A percentile compares a stretch with the other conserved stretches of the same genome.
These are phyloP conservation scores for Carex cristatella DNA, from an alignment of 176 grass and related monocot genomes.

Conservation along the genomic window DNA sequence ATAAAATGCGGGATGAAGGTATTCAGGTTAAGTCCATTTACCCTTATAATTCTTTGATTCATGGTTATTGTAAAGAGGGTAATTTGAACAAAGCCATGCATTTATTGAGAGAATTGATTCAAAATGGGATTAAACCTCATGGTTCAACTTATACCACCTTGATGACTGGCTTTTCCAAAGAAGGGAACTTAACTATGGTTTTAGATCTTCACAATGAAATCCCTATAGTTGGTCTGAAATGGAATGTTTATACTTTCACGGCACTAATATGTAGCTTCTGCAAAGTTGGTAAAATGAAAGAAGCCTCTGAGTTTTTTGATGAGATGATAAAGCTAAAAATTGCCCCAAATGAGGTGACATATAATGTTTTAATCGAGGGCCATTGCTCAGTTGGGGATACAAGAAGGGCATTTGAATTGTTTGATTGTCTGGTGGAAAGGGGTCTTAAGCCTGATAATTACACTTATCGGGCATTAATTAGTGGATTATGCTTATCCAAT, in stretches of 20 bases:
- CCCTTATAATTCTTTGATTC: conserved; percentile 90
- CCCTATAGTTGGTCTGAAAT: conserved; percentile 27
- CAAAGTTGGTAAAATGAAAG: conserved; percentile 52
- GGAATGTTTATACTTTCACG: conserved; percentile 62
- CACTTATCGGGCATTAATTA: conserved; percentile 64
- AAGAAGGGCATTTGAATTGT: conserved; percentile 55
- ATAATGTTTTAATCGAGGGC: conserved; percentile 85
- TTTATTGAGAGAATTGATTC: conserved; percentile 42
- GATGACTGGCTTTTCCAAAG: conserved; percentile 50
- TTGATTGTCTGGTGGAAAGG: conserved; percentile 57
- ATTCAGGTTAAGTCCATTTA: conserved; percentile 41
- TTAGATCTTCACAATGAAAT: conserved; percentile 55
- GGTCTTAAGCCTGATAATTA: conserved; percentile 68
- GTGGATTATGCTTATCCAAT: conserved; percentile 46
- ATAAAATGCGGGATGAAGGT: conserved; percentile 48
- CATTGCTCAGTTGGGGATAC: conserved; percentile 43
- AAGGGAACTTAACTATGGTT: conserved; percentile 40
- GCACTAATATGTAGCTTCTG: conserved; percentile 59
- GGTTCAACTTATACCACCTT: conserved; percentile 49
- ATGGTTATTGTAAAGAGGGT: conserved; percentile 48
- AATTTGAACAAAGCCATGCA: conserved; percentile 35
- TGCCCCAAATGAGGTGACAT: conserved; percentile 58
- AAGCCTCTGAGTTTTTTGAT: conserved; percentile 52
- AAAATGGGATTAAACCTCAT: conserved; percentile 45
- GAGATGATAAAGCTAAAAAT: conserved; percentile 45